Base-by-base conservation (phyloP, 1,284 basidiomycete species). In the Sanghuangporus sanghuang region DNA sequence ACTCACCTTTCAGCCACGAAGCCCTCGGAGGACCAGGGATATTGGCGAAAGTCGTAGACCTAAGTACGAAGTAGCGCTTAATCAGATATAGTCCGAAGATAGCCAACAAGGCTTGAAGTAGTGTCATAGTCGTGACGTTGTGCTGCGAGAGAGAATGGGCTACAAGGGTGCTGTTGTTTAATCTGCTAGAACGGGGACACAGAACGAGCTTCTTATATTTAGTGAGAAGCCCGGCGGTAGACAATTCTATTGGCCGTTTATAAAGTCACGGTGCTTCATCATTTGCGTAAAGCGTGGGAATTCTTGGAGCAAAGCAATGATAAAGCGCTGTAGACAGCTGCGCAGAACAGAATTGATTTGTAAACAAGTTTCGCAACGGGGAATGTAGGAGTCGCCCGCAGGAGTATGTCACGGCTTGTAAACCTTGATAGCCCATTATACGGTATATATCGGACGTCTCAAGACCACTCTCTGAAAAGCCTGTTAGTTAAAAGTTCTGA, bases 21-120 rank as follows among this genome's bases (percentile, higher is more conserved):
- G 21, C 42, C 8, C 58, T 62, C 7, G 64, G 50, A 11, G 64
- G 64, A 11, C 64, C 64, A 46, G 60, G 48, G 21, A 65, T 62
- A 12, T 59, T 49, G 12, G 60, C 48, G 4, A 52, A 46, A 18
- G 16, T n/a, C 16, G 27, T 32, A 32, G 44, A 46, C 44, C 21
- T 46, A 16, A 18, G 16, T 6, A 46, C 6, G 16, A 46, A 46
- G 16, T n/a, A 18, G 21, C 44, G 44, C 44, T 18, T 16, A 1
- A 46, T 46, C 7, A 46, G 44, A 46, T n/a, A 46, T n/a, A 46
- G 21, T 7, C 44, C 44, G 21, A 46, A 18, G 8, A 46, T 7
- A 12, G 16, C 44, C 2, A 7, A 46, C 7, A 46, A 32, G 5
- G 27, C 5, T 32, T 32, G 27, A 32, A 32, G 3, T 32, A 32